These are phyloP conservation scores for Alternaria brassicicola DNA, from an alignment of 2,329 filamentous ascomycete species.

Conservation along the genomic window DNA sequence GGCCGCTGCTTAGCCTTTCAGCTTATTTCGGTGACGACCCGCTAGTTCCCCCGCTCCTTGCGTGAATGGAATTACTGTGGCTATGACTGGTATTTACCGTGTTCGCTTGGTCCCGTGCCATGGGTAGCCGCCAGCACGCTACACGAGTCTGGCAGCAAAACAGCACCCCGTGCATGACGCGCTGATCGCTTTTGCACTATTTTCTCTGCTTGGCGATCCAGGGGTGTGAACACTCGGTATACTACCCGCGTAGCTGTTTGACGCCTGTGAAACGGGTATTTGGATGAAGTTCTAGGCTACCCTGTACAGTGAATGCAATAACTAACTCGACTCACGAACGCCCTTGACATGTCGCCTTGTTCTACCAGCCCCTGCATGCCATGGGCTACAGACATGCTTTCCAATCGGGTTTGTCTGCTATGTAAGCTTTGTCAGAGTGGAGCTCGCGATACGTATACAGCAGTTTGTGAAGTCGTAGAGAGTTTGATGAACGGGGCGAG, in stretches of 20 bases:
- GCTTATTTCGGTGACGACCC: neutral
- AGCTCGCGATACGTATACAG: neutral
- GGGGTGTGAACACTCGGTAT: neutral
- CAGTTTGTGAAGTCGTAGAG: neutral
- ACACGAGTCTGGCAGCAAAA: neutral
- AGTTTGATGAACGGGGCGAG: neutral
- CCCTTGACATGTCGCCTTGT: neutral
- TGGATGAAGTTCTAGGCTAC: neutral
- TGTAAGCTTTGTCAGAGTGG: neutral
- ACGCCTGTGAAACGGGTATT: neutral
- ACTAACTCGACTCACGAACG: neutral
- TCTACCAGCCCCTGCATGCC: neutral
- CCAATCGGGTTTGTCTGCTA: neutral
- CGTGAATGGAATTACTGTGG: neutral
- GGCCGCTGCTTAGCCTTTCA: neutral
- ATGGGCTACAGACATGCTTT: neutral
- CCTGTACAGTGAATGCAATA: neutral
- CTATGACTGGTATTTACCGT: neutral
- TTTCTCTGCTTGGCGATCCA: neutral
- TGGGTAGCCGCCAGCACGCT: slow-evolving; percentile 7
- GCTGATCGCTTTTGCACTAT: neutral
- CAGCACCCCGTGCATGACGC: slow-evolving; percentile 5
- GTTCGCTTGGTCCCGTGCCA: neutral
- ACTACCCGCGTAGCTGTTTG: neutral
- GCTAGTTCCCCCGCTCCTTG: neutral